Base-by-base conservation (phyloP, 768 basidiomycete species). In the Exidia glandulosa region DNA sequence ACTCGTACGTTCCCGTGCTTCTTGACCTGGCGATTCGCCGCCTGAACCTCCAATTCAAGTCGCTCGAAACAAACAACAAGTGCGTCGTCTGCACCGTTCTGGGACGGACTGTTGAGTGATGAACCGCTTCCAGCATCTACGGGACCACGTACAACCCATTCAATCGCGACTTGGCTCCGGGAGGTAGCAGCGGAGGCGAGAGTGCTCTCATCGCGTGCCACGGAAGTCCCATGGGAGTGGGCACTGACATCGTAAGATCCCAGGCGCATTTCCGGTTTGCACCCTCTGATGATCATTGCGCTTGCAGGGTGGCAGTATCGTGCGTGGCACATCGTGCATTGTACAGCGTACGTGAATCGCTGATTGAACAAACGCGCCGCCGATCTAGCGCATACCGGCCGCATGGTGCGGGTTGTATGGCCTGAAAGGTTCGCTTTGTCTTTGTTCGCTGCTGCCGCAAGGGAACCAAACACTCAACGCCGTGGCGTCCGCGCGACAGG, bases 21-120 rank as follows among this genome's bases (percentile, higher is more conserved):
- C 58, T 33, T 27, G 71, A 71, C 57, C 71, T 70, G 62, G 48
- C 47, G 31, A 30, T 41, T 55, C 29, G 36, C 56, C 23, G 37
- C 25, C 50, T 57, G 57, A 36, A 59, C 41, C 50, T 58, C 71
- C 32, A 67, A 14, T 61, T 36, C 54, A 60, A 82, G 79, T 74
- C 79, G 3, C 68, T 81, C 52, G 81, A 83, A 57, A 79, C 77
- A 29, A 74, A 81, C 65, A 82, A 80, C 62, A 79, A 81, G 50
- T 54, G 50, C 30, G 50, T 54, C 23, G 14, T 16, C 34, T 36
- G 34, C 7, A 7, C 16, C 7, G 34, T 36, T 7, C 16, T 16
- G 7, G 34, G 34, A 7, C 16, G 34, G 34, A 16, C 34, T 36
- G 34, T 7, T 16, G 7, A 36, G 34, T 7, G 34, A 7, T 16